Evolutionary conservation across 768 basidiomycete genomes (phyloP), one percentile per base, ranked within the genome.

Genomic region (Lanmaoa rubissima): DNA sequence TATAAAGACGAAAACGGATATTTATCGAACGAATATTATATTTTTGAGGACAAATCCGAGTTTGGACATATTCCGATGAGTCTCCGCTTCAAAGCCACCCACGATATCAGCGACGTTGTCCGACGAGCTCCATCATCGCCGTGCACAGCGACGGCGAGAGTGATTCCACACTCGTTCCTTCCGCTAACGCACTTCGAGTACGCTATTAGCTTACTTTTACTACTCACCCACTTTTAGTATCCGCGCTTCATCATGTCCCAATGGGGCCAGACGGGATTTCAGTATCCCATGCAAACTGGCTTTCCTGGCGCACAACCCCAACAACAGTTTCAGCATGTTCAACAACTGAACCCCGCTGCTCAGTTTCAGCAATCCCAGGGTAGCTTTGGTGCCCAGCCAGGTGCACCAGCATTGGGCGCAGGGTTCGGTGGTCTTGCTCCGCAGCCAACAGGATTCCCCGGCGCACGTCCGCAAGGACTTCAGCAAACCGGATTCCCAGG

Each of bases 261-360:
- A 73, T 92, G 90, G 88, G 79, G 78, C 51, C 87, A 85, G 70
- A 81, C 79, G 24, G 83, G 84, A 36, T 86, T 77, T 65, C 88
- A 91, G 73, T 86, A 88, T 67, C 85, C 90, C 34, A 75, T 86
- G 70, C 88, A 88, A 61, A 88, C 89, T 3, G 89, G 87, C 14
- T 86, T 81, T 70, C 80, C 75, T 57, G 67, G 66, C 49, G 66
- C 64, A 54, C 79, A 79, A 61, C 78, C 76, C 31, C 82, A 83
- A 57, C 79, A 78, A 61, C 74, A 69, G 16, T 74, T 77, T 54
- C 75, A 76, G 40, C 71, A 69, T 11, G 59, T 54, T 5, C 77
- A 75, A 54, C 68, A 65, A 14, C 26, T 55, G 21, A 74, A 75
- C 48, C 68, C 66, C 4, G 5, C 32, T 3, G 17, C 34, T 41